phyloP scores from a whole-genome alignment of 306 rosid species.

The Cucumis sativus region Cucumber_9930_V3 NC_026660.2:5284501-5285000 shows the following conservation, averaged over 20 bases:
- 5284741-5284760: neutral
- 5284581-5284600: neutral
- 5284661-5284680: neutral
- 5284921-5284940: conserved; percentile 14
- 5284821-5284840: conserved; percentile 63
- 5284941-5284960: conserved; percentile 19
- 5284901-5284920: conserved; percentile 6
- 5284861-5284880: conserved; percentile 58
- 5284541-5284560: neutral
- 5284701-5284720: neutral
- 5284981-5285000: neutral
- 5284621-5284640: neutral
- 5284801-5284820: conserved; percentile 50
- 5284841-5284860: conserved; percentile 36
- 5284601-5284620: neutral
- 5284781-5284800: conserved; percentile 47
- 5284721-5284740: neutral
- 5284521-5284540: neutral
- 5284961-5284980: conserved; percentile 17
- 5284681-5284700: neutral
- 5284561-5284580: neutral
- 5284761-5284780: conserved; percentile 53
- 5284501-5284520: neutral
- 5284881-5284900: conserved; percentile 40
- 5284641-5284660: neutral